These are phyloP conservation scores for Oryza coarctata DNA, from an alignment of 176 grass and related monocot genomes.

Conservation along the genomic window DNA sequence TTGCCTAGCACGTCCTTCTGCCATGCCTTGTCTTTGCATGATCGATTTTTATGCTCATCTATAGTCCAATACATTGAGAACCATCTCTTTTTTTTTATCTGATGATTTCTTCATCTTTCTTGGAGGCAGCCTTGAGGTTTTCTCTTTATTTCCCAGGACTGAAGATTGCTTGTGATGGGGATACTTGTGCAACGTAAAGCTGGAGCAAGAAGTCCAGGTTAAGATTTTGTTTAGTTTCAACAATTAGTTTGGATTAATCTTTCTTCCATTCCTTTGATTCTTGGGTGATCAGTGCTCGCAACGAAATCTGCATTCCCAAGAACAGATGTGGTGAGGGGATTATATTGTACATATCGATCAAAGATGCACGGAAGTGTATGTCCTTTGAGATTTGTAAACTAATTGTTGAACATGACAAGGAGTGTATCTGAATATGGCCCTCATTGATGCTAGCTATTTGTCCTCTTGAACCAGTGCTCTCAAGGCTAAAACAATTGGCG, in stretches of 20 bases:
- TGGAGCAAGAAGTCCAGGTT: not conserved
- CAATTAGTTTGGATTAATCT: not conserved
- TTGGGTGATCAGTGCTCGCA: constrained; percentile 5
- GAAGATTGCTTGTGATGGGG: constrained; percentile 15
- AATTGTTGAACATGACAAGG: not conserved
- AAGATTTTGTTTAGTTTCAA: not conserved
- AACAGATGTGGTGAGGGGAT: constrained; percentile 1
- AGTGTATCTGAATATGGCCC: not conserved
- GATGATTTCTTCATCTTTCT: not conserved
- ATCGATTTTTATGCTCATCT: constrained; percentile 6
- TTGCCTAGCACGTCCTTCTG: constrained; percentile 12
- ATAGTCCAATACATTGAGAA: not conserved
- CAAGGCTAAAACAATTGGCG: constrained; percentile 21
- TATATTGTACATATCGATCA: not conserved
- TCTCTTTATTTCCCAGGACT: not conserved
- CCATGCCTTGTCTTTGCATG: constrained; percentile 6
- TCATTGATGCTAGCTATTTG: not conserved
- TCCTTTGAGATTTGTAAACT: constrained; percentile 18
- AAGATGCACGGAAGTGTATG: not conserved
- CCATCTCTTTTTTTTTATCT: not conserved
- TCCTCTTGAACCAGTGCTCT: not conserved
- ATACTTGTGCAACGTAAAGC: not conserved
- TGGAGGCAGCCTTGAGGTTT: not conserved
- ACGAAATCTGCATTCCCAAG: constrained; percentile 2
- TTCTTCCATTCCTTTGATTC: not conserved